A percentile compares a stretch with the other conserved stretches of the same genome.
Evolutionary conservation across 2,329 filamentous ascomycete species (phyloP).

Genomic region (Chalaropsis thielavioides): DNA sequence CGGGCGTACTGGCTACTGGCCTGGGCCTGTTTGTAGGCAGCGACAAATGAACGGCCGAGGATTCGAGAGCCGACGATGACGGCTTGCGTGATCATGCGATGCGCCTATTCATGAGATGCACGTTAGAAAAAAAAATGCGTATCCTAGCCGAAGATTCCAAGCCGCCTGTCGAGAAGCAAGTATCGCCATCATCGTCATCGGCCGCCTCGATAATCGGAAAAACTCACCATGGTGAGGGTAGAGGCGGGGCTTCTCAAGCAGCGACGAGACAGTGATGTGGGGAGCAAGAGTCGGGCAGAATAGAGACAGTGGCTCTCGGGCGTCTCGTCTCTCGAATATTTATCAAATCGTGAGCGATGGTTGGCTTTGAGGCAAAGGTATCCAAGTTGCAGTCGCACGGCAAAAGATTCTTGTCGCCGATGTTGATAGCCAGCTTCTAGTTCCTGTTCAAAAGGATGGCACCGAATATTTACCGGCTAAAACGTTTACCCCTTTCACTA

Average conservation of each 20-base stretch:
- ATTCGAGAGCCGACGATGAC: constrained; percentile 82
- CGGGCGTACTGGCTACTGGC: constrained; percentile 72
- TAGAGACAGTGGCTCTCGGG: neutral
- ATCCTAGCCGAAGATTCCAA: neutral
- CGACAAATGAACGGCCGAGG: constrained; percentile 78
- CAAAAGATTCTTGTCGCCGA: constrained; percentile 5
- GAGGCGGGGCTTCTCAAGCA: neutral
- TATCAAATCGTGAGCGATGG: neutral
- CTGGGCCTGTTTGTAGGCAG: constrained; percentile 90
- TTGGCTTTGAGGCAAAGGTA: neutral
- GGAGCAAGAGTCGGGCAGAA: neutral
- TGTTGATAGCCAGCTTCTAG: neutral
- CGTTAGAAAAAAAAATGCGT: neutral
- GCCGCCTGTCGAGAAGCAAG: neutral
- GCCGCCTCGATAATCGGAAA: neutral
- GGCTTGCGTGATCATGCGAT: constrained; percentile 65
- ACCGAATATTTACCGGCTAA: neutral
- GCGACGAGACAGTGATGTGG: neutral
- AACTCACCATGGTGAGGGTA: constrained; percentile 11
- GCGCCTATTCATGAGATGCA: constrained; percentile 12
- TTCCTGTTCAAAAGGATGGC: neutral
- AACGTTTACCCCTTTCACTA: neutral
- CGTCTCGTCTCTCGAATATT: neutral
- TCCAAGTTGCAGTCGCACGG: neutral
- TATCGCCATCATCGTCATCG: neutral